Conservation (phyloP, 257 asterid genomes). For the Solanum piurae region DNA sequence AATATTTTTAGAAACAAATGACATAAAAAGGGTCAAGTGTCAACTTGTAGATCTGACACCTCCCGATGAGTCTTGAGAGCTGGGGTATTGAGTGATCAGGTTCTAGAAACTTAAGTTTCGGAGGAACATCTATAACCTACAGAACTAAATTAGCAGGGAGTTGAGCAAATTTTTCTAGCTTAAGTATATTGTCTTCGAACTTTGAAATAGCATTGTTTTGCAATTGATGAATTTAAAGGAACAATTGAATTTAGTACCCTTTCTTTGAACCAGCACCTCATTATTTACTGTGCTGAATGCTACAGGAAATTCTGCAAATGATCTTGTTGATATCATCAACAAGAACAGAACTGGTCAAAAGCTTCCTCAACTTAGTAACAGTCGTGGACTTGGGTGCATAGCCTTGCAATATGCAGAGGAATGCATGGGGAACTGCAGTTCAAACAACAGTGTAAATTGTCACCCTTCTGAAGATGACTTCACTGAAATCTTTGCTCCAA, state of each 20-base stretch:
- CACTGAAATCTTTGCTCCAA: conserved; percentile 72
- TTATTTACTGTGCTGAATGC: background rate
- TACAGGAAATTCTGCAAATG: conserved; percentile 64
- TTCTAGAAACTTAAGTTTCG: background rate
- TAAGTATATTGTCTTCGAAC: background rate
- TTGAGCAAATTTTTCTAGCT: background rate
- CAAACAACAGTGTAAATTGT: conserved; percentile 41
- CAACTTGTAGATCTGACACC: background rate
- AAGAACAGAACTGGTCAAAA: conserved; percentile 58
- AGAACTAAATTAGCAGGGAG: background rate
- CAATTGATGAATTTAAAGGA: background rate
- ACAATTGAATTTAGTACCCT: background rate
- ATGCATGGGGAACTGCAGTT: conserved; percentile 53
- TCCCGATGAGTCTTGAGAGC: background rate
- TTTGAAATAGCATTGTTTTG: background rate
- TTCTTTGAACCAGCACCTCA: background rate
- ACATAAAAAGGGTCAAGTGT: background rate
- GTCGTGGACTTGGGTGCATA: conserved; percentile 69
- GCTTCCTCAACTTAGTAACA: conserved; percentile 38
- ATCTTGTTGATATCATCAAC: conserved; percentile 54
- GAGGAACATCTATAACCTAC: background rate
- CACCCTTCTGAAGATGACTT: conserved; percentile 55
- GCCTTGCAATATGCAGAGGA: conserved; percentile 53
- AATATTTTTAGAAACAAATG: background rate
- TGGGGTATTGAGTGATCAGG: background rate